Evolutionary conservation across 495 filamentous ascomycete genomes (phyloP), one percentile per base, ranked within the genome.

Genomic region (Podospora pseudocomata): DNA sequence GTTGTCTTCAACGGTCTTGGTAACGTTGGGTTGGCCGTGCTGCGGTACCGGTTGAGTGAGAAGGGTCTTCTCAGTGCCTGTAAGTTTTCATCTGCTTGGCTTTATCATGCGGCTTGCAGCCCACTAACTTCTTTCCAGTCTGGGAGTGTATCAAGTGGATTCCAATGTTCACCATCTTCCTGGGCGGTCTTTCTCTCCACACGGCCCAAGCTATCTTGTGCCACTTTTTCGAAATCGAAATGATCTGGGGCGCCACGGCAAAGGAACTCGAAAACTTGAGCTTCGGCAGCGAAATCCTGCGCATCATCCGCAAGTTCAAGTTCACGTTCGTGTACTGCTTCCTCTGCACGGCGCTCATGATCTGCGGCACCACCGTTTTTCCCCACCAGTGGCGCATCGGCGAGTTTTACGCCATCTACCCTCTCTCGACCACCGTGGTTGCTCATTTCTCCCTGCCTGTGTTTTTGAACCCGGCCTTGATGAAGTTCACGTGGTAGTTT

Each of bases 341-440:
- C 30, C n/a, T 86, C 49, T 86, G 86, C 68, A 87, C 91, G 59
- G 80, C 77, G 15, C 87, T 78, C 64, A 92, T 93, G 84, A 80
- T 92, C 66, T 78, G 91, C 65, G 77, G 92, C 30, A 88, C 89
- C 19, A 79, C 79, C 7, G 87, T 90, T 67, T 78, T 92, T 1
- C 90, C 89, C 2, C 78, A 85, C 64, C 80, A 81, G 67, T 93
- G 90, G 89, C 80, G 81, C 67, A 92, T 92, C 71, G 86, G 76
- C 32, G 88, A 91, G 73, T 91, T 93, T 70, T 90, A 92, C n/a
- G 90, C 91, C 44, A 92, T 93, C 66, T 77, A 92, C 39, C 91
- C 91, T 54, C 89, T 93, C 88, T 86, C 88, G 1, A 92, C 91
- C 0, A 87, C 92, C 15, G 83, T 86, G 23, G 82, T 76, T 3